A percentile compares a stretch with the other conserved stretches of the same genome.
Conservation (phyloP, 768 basidiomycete species). For the Auricularia sp. region DNA sequence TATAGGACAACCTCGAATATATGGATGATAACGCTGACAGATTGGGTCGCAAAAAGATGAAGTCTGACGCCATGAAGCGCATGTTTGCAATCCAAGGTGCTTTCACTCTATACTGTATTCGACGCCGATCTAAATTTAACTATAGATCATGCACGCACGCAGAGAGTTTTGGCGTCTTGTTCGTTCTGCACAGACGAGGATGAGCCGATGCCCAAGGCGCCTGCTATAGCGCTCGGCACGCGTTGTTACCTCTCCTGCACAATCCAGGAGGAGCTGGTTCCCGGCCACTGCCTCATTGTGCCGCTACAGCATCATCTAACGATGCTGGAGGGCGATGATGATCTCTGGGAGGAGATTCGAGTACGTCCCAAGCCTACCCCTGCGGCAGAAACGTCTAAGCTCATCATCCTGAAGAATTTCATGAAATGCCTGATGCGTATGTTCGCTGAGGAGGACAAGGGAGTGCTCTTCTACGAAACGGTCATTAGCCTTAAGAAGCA, state of each 20-base stretch:
- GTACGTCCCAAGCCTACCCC: constrained; percentile 33
- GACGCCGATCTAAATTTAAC: background rate
- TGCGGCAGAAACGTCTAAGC: background rate
- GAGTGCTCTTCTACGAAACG: constrained; percentile 93
- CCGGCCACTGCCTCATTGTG: constrained; percentile 90
- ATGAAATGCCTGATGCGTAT: constrained; percentile 94
- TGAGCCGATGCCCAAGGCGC: constrained; percentile 78
- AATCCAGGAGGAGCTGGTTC: constrained; percentile 73
- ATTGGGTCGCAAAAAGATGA: constrained; percentile 88
- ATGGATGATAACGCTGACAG: constrained; percentile 95
- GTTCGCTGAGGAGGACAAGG: constrained; percentile 87
- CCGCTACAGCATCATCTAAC: constrained; percentile 90
- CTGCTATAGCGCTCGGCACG: constrained; percentile 84
- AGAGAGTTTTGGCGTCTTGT: constrained; percentile 78
- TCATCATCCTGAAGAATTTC: constrained; percentile 39
- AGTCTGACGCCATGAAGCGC: constrained; percentile 90
- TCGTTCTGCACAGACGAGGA: constrained; percentile 89
- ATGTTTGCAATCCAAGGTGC: constrained; percentile 92
- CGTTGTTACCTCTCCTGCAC: constrained; percentile 88
- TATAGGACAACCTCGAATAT: constrained; percentile 61
- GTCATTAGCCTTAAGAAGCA: constrained; percentile 80
- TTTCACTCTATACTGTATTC: background rate
- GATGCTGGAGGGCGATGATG: constrained; percentile 90
- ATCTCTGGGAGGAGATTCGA: constrained; percentile 94
- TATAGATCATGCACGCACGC: constrained; percentile 88